Percentiles rank a stretch among this genome's conserved stretches.
Evolutionary conservation across 192 early-diverging fungal genomes (phyloP).

Genomic region (Chytriomyces hyalinus): DNA sequence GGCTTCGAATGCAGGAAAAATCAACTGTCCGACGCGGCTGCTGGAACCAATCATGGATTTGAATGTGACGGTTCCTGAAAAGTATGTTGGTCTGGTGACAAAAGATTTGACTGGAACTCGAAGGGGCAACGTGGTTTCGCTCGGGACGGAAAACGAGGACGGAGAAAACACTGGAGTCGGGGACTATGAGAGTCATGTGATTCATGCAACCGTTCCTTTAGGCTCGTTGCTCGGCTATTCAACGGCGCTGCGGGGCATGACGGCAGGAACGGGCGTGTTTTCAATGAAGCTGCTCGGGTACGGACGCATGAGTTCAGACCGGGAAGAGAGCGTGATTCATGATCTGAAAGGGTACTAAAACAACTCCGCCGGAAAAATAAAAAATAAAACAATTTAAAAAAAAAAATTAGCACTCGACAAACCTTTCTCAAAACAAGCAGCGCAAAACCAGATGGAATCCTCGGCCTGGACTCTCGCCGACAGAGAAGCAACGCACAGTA

Average conservation of each 20-base stretch:
- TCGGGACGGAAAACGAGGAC: conserved; percentile 44
- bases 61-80: conserved; percentile 68
- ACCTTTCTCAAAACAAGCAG: background rate
- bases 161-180: conserved; percentile 39
- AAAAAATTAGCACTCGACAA: background rate
- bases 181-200: conserved; percentile 43
- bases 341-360: conserved; percentile 65
- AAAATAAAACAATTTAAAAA: too few relatives aligned
- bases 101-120: conserved; percentile 81
- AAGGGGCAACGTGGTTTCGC: conserved; percentile 69
- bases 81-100: conserved; percentile 76
- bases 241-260: conserved; percentile 78
- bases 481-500: background rate
- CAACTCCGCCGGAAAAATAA: background rate
- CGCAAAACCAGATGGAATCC: background rate
- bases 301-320: conserved; percentile 75
- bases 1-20: background rate
- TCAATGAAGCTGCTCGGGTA: conserved; percentile 85
- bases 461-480: background rate
- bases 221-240: conserved; percentile 86
- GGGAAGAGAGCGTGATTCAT: conserved; percentile 70
- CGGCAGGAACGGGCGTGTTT: conserved; percentile 83
- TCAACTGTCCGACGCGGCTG: conserved; percentile 38
- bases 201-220: conserved; percentile 76
- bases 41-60: conserved; percentile 89